Evolutionary conservation across 2,329 filamentous ascomycete species (phyloP), one percentile per base, ranked within the genome.

Genomic region (Camillea tinctor): DNA sequence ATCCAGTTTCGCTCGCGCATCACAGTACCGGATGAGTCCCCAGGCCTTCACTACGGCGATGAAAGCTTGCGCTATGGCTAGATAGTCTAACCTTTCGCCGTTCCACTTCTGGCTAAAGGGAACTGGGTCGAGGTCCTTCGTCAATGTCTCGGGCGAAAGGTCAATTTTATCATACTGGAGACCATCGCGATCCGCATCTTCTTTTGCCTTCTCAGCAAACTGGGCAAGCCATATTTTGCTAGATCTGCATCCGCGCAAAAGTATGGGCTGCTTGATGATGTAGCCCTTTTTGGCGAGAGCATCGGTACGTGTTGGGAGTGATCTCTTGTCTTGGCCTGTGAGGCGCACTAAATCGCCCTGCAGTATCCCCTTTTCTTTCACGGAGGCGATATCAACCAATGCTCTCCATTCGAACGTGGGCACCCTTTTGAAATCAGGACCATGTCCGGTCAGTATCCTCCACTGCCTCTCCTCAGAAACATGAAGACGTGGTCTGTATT

Each of bases 321-420:
- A 88, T 55, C 85, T 81, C 68, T 88, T 88, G 71, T 88, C 86
- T 69, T 88, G 86, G 21, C 81, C 79, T 13, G 84, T 84, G 0
- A 86, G 73, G 20, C 80, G 79, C 17, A 83, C 81, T 22, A 88
- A 76, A 60, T 88, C 84, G 49, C 83, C 83, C 71, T 88, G 86
- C 15, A 87, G 73, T 50, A 88, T 87, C 4, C 86, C 86, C 5
- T 80, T 74, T 7, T 78, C 74, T 55, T 79, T 81, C 15, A 77
- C 79, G 0, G 81, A 82, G 20, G 84, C 85, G 57, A 88, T 86
- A 19, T 82, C 83, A 19, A 85, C 74, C 8, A 88, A 76, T 2
- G 84, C 77, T 64, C 81, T 78, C 84, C 85, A 88, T 72, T 87
- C 84, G 11, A 84, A 82, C 11, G 78, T 77, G 1, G 85, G 84